Base-by-base conservation (phyloP, 495 filamentous ascomycete genomes). In the Tuber umbilicatum region DNA sequence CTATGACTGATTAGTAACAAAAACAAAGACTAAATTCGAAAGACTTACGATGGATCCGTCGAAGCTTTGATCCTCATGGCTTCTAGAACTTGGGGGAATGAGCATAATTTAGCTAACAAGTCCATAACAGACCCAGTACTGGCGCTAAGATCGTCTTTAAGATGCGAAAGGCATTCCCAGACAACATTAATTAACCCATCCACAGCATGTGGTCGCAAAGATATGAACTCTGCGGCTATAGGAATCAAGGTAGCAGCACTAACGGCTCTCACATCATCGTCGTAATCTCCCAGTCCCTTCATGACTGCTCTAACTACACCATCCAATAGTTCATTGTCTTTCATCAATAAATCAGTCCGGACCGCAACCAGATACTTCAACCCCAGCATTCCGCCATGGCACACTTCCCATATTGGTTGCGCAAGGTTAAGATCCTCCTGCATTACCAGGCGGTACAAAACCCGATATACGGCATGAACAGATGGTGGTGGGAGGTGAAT, bases 61-160 rank as follows among this genome's bases (percentile, higher is more conserved):
- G 90, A 89, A 37, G 95, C 95, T 74, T 97, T 97, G 50, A 86
- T 83, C 83, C 94, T 96, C 95, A 99, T 99, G 27, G 95, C 92
- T 76, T 94, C 89, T 73, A 99, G 85, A 39, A 98, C 95, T 84
- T 97, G 88, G 4, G 91, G 91, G 85, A 97, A 99, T 74, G 93
- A 92, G 84, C 96, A 99, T 43, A 99, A 89, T 79, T 93, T 98
- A 38, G 95, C 96, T 37, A 99, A 86, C 40, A 99, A 87, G 81
- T 99, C 95, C 95, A 99, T 99, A 64, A 99, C 94, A 71, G 91
- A 94, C 41, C 95, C 95, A 37, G 95, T 99, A 83, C 94, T 97
- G 9, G 95, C 96, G 83, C 94, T 97, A 21, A 99, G 86, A 83
- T 99, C 95, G 82, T 99, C 95, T 75, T 94, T 93, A 12, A 99